Conservation (phyloP, 345 rosid genomes). For the Triadica sebifera region DNA sequence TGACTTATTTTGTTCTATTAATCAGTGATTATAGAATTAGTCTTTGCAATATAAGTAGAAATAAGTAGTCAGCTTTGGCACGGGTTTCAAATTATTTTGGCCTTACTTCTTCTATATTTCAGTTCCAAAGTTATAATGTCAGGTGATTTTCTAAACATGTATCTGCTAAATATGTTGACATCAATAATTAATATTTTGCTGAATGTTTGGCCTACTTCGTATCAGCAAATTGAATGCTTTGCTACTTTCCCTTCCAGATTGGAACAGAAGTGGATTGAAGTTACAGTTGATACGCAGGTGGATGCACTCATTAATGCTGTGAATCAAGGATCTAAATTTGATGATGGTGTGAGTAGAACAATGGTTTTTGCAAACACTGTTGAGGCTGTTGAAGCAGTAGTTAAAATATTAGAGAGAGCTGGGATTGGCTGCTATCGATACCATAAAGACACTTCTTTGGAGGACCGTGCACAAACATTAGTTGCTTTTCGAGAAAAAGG, state of each 20-base stretch:
- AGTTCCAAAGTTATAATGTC: background rate
- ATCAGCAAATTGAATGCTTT: background rate
- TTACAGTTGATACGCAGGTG: conserved; percentile 72
- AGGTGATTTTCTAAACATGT: background rate
- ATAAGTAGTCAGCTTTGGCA: background rate
- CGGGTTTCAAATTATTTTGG: background rate
- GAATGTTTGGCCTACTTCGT: background rate
- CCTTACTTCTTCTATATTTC: conserved; percentile 3
- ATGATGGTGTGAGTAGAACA: conserved; percentile 47
- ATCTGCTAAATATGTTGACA: background rate
- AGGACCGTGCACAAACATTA: conserved; percentile 67
- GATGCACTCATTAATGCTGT: conserved; percentile 84
- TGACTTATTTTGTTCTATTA: background rate
- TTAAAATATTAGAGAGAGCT: conserved; percentile 67
- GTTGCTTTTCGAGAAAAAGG: conserved; percentile 69
- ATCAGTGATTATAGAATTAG: background rate
- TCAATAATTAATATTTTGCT: background rate
- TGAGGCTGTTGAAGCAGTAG: conserved; percentile 85
- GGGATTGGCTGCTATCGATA: conserved; percentile 73
- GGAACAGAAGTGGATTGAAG: conserved; percentile 83
- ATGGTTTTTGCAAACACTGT: conserved; percentile 96
- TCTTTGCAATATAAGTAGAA: background rate
- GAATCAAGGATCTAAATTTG: conserved; percentile 38
- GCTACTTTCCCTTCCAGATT: conserved; percentile 51
- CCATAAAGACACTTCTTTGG: conserved; percentile 79